These are phyloP conservation scores for Umbelopsis sp. DNA, from an alignment of 192 early-diverging fungal species.

Conservation along the genomic window DNA sequence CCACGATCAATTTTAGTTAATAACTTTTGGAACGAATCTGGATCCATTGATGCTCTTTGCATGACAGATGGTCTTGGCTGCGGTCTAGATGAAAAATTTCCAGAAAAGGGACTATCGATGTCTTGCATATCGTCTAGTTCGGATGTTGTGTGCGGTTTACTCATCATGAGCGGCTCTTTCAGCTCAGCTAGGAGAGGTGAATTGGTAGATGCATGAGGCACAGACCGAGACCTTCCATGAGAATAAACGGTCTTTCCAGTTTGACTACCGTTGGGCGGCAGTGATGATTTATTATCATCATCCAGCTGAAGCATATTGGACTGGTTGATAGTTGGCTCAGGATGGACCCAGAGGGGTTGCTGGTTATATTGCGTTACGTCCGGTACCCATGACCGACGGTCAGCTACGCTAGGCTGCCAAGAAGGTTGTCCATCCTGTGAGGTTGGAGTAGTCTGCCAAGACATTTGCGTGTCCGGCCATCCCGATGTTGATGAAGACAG, in stretches of 20 bases:
- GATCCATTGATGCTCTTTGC: constrained; percentile 14
- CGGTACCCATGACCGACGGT: constrained; percentile 12
- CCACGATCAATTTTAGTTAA: constrained; percentile 12
- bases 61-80: not conserved
- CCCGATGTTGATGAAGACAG: not conserved
- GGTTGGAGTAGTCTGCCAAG: constrained; percentile 1
- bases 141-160: not conserved
- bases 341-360: not conserved
- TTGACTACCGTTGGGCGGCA: not conserved
- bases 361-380: not conserved
- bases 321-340: not conserved
- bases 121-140: not conserved
- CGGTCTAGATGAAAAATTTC: not conserved
- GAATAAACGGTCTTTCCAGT: constrained; percentile 3
- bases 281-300: not conserved
- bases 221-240: constrained; percentile 20
- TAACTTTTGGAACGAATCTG: not conserved
- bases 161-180: constrained; percentile 1
- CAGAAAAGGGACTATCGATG: not conserved
- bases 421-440: not conserved
- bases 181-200: not conserved
- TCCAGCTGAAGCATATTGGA: not conserved
- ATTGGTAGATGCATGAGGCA: constrained; percentile 12
- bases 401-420: not conserved
- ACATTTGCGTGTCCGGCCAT: not conserved